These are phyloP conservation scores for Apophysomyces elegans DNA, from an alignment of 371 early-diverging fungal genomes.

Conservation along the genomic window DNA sequence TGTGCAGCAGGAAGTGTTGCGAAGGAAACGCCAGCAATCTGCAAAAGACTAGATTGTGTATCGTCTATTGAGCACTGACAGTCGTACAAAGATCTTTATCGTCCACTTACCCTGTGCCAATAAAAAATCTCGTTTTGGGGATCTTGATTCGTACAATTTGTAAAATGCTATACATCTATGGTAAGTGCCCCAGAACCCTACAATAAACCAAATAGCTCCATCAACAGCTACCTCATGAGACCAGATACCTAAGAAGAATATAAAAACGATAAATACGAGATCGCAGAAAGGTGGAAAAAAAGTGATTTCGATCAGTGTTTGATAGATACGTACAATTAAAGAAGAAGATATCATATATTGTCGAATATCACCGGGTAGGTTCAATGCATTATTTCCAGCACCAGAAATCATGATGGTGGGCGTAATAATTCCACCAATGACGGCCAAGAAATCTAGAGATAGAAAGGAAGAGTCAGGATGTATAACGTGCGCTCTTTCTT, in stretches of 20 bases:
- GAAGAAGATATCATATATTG: conserved; percentile 59
- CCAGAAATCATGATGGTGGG: conserved; percentile 56
- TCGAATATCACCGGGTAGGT: conserved; percentile 46
- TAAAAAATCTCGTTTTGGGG: conserved; percentile 48
- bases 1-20: conserved; percentile 42
- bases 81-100: not conserved
- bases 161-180: conserved; percentile 32
- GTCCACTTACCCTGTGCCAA: conserved; percentile 44
- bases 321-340: conserved; percentile 34
- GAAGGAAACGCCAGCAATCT: conserved; percentile 43
- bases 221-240: conserved; percentile 28
- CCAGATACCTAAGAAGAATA: conserved; percentile 18
- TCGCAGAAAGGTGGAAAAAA: not conserved
- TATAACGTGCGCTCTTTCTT: not conserved
- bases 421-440: conserved; percentile 56
- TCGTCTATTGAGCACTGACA: not conserved
- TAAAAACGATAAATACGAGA: not conserved
- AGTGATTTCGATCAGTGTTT: not conserved
- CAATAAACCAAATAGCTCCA: conserved; percentile 4
- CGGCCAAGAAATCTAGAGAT: conserved; percentile 48
- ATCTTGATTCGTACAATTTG: conserved; percentile 56
- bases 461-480: not conserved
- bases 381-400: conserved; percentile 47
- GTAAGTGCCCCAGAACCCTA: not conserved
- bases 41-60: conserved; percentile 25